Evolutionary conservation across 2,329 filamentous ascomycete species (phyloP).

Genomic region (Cladosporium colombiae): DNA sequence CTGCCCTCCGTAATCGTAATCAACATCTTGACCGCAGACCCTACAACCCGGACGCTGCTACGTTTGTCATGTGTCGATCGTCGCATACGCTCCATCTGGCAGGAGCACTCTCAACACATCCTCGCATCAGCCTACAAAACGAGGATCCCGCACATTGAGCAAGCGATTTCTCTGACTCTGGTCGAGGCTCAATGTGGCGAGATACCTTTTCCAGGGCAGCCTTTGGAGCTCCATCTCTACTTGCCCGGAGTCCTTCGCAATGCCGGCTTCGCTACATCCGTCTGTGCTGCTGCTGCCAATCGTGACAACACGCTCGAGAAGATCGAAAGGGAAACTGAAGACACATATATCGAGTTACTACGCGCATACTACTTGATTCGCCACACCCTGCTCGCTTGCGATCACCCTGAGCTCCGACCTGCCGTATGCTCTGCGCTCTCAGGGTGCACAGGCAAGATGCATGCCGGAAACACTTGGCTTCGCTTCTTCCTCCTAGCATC

Average conservation of each 20-base stretch:
- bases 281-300: background rate
- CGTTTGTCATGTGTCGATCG: background rate
- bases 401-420: background rate
- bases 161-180: background rate
- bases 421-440: background rate
- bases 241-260: background rate
- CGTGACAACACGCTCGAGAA: background rate
- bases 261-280: background rate
- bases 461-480: background rate
- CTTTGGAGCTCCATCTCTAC: background rate
- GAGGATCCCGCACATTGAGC: background rate
- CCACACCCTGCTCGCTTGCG: background rate
- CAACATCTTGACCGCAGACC: background rate
- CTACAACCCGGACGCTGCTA: background rate
- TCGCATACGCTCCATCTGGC: background rate
- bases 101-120: background rate
- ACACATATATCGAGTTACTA: background rate
- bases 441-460: background rate
- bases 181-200: background rate
- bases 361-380: background rate
- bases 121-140: background rate
- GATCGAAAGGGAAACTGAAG: background rate
- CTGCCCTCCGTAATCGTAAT: background rate
- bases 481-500: background rate
- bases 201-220: background rate